Base-by-base conservation (phyloP, 2,329 filamentous ascomycete genomes). In the Pseudocercospora musae region DNA sequence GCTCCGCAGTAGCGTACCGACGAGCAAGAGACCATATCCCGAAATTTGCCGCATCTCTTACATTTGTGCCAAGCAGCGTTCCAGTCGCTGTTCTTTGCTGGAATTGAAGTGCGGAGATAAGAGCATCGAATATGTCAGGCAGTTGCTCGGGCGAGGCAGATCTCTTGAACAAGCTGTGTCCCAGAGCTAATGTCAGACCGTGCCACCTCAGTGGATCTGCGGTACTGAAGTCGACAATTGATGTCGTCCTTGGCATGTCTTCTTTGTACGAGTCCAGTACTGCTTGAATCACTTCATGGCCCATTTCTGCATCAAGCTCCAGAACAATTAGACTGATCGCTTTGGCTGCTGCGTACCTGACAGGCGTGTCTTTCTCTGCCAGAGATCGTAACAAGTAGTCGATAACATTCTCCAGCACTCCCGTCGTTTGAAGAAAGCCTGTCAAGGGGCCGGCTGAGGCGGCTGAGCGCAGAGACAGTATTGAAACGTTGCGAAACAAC, bases 41-140 rank as follows among this genome's bases (percentile, higher is more conserved):
- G 74, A 98, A 99, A 74, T 93, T 97, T 2, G 95, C 92, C 11
- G 95, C 94, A 78, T 99, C 95, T 52, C 95, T 87, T 15, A 99
- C 93, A 69, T 96, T 96, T 1, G 91, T 89, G 1, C 95, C 95
- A 10, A 94, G 82, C 2, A 91, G 93, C 11, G 85, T 87, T n/a
- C 95, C 94, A 2, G 91, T 92, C 0, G 91, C 85, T 50, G 89
- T 90, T 62, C 93, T 85, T 71, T 96, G 92, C 75, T 99, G 93
- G 72, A 98, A 99, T 0, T 87, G 87, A 25, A 98, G 81, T 0
- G 92, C 93, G 9, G 90, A 84, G 0, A 96, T 78, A 15, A 98
- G 81, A 1, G 90, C 88, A 62, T 90, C 87, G 2, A 96, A 81
- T 46, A 96, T 90, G 58, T 89, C 84, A 0, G 87, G 82, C 4